Base-by-base conservation (phyloP, 1,284 basidiomycete species). In the Microbotryum saponariae region DNA sequence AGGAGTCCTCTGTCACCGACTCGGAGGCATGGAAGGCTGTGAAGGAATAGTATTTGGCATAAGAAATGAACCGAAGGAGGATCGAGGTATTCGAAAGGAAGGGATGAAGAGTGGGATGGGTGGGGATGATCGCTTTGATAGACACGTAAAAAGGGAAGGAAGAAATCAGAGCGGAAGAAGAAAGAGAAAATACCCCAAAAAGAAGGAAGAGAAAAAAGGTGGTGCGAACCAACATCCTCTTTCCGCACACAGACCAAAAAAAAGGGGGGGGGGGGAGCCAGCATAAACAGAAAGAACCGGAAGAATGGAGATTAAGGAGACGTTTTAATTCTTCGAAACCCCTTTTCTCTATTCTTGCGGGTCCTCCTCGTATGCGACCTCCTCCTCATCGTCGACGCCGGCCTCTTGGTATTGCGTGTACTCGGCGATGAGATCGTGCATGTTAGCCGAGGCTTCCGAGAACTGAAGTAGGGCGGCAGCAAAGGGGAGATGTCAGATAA, bases 381-480 rank as follows among this genome's bases (percentile, higher is more conserved):
- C 62, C 50, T 70, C 67, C 37, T 71, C 60, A 55, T 54, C 54
- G 45, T 56, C 59, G 51, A 82, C 83, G 77, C 85, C 55, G 0
- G 68, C 71, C 45, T 66, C 54, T 55, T 73, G 61, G 66, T 72
- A 73, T 61, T 70, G 86, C 73, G 87, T 85, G 74, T 87, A 87
- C 72, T 87, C 85, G 58, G 84, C 60, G 23, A 91, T 84, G 49
- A 91, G 74, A 77, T 91, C 89, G n/a, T 81, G 81, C 18, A 82
- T 78, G 73, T 91, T 90, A 72, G 85, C 88, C 77, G 90, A 88
- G 0, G 89, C 67, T 56, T 72, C 68, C 52, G 70, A 69, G 64
- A 73, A 70, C 29, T 61, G 54, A 71, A 33, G 54, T 49, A 42
- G 49, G 4, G 18, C n/a, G 27, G 25, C 85, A 86, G 25, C 85